Conservation (phyloP, 1,284 basidiomycete species). For the Boletus mariae region DNA sequence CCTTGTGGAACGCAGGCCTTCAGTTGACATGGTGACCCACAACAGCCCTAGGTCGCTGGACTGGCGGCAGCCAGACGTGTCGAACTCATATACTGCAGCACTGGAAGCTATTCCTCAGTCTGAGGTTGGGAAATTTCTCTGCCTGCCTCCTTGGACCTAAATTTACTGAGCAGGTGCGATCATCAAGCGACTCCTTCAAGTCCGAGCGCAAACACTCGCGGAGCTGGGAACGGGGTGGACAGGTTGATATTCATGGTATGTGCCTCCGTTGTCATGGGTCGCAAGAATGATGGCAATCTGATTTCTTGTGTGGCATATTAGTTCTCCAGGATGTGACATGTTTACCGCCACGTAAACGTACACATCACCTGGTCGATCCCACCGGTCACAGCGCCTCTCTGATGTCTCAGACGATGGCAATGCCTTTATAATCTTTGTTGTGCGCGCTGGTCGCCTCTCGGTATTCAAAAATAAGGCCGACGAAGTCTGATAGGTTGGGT, state of each 20-base stretch:
- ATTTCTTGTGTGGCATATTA: constrained; percentile 12
- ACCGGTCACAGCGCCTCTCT: constrained; percentile 41
- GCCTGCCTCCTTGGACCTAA: constrained; percentile 17
- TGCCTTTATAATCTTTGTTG: constrained; percentile 30
- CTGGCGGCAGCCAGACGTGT: constrained; percentile 48
- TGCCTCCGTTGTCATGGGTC: constrained; percentile 18
- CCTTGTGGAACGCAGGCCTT: constrained; percentile 32
- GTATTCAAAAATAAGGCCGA: constrained; percentile 18
- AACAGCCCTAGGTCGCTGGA: constrained; percentile 46
- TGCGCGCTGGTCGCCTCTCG: constrained; percentile 18
- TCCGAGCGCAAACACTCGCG: constrained; percentile 53
- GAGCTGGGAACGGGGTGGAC: constrained; percentile 52
- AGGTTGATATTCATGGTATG: constrained; percentile 34
- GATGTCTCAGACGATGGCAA: constrained; percentile 46
- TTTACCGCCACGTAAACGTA: constrained; percentile 55
- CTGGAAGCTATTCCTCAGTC: constrained; percentile 45
- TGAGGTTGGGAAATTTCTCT: constrained; percentile 41
- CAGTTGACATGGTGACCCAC: constrained; percentile 34
- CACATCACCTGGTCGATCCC: constrained; percentile 55
- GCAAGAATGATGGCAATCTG: constrained; percentile 15
- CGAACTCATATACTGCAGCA: constrained; percentile 41
- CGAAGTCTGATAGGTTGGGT: constrained; percentile 14
- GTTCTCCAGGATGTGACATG: constrained; percentile 45
- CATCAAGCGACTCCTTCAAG: constrained; percentile 44
- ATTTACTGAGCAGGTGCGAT: constrained; percentile 37